phyloP scores from a whole-genome alignment of 345 rosid genomes.

The Xanthoceras sorbifolium region DNA sequence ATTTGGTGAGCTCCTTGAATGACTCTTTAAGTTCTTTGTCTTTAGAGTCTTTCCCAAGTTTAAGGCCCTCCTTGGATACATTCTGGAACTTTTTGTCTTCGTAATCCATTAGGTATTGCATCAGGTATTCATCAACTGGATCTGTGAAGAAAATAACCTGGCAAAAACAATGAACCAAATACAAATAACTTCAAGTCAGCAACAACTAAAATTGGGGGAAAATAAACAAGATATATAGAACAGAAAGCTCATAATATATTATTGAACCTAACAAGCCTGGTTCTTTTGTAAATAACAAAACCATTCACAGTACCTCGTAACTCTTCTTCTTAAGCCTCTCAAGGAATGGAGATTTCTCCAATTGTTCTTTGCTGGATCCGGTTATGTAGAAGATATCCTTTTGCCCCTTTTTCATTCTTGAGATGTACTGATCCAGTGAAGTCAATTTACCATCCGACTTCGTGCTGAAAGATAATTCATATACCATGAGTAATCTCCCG shows the following conservation, averaged over 20 bases:
- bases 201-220: neutral
- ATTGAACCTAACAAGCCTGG: neutral
- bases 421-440: constrained; percentile 92
- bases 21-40: constrained; percentile 88
- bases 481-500: neutral
- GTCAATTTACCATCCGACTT: constrained; percentile 91
- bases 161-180: neutral
- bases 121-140: constrained; percentile 95
- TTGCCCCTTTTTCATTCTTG: constrained; percentile 85
- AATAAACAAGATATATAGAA: neutral
- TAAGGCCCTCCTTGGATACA: constrained; percentile 91
- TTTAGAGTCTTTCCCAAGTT: constrained; percentile 77
- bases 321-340: constrained; percentile 96
- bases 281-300: neutral
- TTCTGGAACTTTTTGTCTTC: constrained; percentile 93
- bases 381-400: constrained; percentile 97
- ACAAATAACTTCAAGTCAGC: neutral
- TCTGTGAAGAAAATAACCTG: constrained; percentile 99
- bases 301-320: constrained; percentile 57
- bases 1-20: constrained; percentile 89
- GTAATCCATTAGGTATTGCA: constrained; percentile 99
- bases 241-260: neutral
- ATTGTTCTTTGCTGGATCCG: constrained; percentile 85
- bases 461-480: constrained; percentile 53
- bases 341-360: constrained; percentile 94